These are phyloP conservation scores for Wickerhamiella australiensis DNA, from an alignment of 805 yeast species.

Conservation along the genomic window DNA sequence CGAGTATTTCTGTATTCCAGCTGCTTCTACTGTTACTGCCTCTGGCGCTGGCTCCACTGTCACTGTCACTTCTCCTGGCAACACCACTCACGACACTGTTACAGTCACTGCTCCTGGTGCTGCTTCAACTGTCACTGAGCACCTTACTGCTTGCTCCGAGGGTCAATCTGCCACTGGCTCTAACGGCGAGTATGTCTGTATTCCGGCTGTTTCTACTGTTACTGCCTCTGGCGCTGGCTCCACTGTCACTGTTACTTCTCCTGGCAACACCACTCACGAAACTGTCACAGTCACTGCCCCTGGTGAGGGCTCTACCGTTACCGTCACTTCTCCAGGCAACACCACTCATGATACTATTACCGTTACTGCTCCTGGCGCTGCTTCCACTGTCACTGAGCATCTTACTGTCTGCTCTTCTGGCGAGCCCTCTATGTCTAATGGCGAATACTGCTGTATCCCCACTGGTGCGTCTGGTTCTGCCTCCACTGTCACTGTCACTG, in stretches of 20 bases:
- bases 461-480: background rate
- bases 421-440: background rate
- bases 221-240: constrained; percentile 13
- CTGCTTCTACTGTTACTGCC: constrained; percentile 16
- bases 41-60: constrained; percentile 15
- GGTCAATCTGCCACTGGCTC: constrained; percentile 12
- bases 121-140: constrained; percentile 10
- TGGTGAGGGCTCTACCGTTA: constrained; percentile 13
- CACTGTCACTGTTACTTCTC: constrained; percentile 13
- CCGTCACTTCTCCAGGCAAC: constrained; percentile 16
- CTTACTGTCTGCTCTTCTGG: constrained; percentile 7
- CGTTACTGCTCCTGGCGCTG: constrained; percentile 10
- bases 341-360: constrained; percentile 13
- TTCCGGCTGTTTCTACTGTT: constrained; percentile 16
- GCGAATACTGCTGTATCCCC: constrained; percentile 7
- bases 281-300: constrained; percentile 16
- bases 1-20: constrained; percentile 10
- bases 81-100: constrained; percentile 15
- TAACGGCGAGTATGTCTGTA: constrained; percentile 14
- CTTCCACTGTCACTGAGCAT: constrained; percentile 7
- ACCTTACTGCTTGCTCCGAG: constrained; percentile 6
- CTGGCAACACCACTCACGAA: background rate
- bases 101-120: constrained; percentile 13
- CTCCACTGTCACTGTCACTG: constrained; percentile 13
- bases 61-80: constrained; percentile 8